Evolutionary conservation across 495 filamentous ascomycete genomes (phyloP), one percentile per base, ranked within the genome.

Genomic region (Talaromyces trachyspermus): DNA sequence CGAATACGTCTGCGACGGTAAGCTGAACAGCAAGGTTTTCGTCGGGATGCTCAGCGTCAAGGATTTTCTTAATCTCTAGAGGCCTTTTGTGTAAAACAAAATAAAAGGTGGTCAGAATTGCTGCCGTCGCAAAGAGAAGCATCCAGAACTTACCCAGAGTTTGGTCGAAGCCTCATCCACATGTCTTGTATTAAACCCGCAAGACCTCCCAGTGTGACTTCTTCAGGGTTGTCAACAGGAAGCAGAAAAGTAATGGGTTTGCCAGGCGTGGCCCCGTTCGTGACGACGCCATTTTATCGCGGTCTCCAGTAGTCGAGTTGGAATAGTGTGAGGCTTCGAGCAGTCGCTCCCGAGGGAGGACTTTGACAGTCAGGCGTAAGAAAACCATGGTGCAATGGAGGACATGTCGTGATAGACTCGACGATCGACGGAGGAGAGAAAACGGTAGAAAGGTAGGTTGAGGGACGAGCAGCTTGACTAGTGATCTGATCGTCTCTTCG

Each of bases 1-100:
- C 61, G 27, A 63, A 72, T 2, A 70, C 62, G 46, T 68, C 61
- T 1, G 62, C 61, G 5, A 70, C 66, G 0, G 64, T 61, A 52
- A 64, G 47, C 2, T 63, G 58, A n/a, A 55, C 27, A 42, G 60
- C 55, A 15, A 70, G 62, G 30, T 65, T 58, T 23, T 62, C 54
- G 3, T 47, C 17, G 8, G 64, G 61, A 37, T 64, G 58, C 0
- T 55, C 54, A 48, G 65, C 61, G 35, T 72, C 62, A 27, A 69
- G 35, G 4, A 72, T 54, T 35, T 66, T 65, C 32, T 68, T 62
- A 26, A 72, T 70, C 1, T 57, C 50, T 3, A 70, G 52, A 1
- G 64, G 58, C n/a, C 67, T 70, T 4, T 39, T 20, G 3, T 14
- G 27, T 14, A 48, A 4, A 12, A 15, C 33, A 37, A 14, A 25